phyloP scores from a whole-genome alignment of 2,329 filamentous ascomycete species.

The Aspergillus phoenicis region DNA sequence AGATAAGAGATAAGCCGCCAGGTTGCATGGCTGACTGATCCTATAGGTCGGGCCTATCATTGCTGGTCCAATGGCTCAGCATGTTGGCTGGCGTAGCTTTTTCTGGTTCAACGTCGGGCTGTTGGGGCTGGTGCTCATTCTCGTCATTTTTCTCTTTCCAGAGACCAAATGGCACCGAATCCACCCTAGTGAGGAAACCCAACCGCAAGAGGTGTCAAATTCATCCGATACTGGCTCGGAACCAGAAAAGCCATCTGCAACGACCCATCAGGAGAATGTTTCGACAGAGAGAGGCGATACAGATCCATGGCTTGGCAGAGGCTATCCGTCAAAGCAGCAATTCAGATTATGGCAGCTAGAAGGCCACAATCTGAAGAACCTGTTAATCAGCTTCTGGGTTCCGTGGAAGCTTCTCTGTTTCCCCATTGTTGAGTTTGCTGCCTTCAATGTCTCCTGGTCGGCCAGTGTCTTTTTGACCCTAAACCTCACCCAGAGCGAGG shows the following conservation, averaged over 20 bases:
- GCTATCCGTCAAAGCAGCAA: conserved; percentile 57
- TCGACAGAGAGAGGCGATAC: conserved; percentile 30
- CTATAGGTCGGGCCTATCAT: conserved; percentile 58
- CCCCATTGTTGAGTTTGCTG: conserved; percentile 64
- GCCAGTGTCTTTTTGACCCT: conserved; percentile 61
- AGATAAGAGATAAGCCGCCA: neutral
- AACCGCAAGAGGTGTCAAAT: neutral
- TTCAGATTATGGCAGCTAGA: conserved; percentile 58
- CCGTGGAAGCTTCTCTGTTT: conserved; percentile 65
- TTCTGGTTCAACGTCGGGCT: conserved; percentile 67
- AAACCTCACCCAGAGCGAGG: conserved; percentile 62
- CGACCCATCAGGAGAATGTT: conserved; percentile 19
- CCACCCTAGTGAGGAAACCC: conserved; percentile 31
- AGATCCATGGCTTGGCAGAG: conserved; percentile 60
- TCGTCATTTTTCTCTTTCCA: conserved; percentile 63
- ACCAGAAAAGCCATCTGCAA: conserved; percentile 21
- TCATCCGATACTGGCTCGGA: conserved; percentile 8
- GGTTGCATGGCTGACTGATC: neutral
- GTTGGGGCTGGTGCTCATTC: conserved; percentile 52
- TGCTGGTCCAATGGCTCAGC: conserved; percentile 62
- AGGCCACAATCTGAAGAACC: conserved; percentile 45
- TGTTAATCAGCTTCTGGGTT: conserved; percentile 60
- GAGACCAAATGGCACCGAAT: conserved; percentile 63
- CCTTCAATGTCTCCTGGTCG: conserved; percentile 64
- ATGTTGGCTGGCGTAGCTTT: conserved; percentile 63